Conservation (phyloP, 1,284 basidiomycete species). For the Apiotrichum sp. region DNA sequence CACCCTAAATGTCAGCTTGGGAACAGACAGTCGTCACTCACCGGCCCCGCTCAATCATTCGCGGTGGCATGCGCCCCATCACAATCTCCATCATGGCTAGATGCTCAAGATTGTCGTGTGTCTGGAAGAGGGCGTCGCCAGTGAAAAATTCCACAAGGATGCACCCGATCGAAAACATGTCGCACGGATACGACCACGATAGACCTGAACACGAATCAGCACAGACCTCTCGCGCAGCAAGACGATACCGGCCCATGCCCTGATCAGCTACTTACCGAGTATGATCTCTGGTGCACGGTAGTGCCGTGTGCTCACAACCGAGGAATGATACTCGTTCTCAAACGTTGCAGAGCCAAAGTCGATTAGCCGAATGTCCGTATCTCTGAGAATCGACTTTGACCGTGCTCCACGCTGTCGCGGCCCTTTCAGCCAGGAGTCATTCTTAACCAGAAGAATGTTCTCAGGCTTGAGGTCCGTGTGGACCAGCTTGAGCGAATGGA, state of each 20-base stretch:
- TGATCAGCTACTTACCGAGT: conserved; percentile 58
- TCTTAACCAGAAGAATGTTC: conserved; percentile 91
- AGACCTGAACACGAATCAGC: conserved; percentile 56
- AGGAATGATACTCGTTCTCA: conserved; percentile 96
- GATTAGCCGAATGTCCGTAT: conserved; percentile 91
- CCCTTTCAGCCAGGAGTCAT: conserved; percentile 53
- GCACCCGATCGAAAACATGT: conserved; percentile 97
- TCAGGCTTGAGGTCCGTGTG: conserved; percentile 99
- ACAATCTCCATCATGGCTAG: conserved; percentile 99
- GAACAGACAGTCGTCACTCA: conserved; percentile 17
- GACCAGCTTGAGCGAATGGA: conserved; percentile 84
- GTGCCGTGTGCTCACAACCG: conserved; percentile 94
- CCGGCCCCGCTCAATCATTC: conserved; percentile 55
- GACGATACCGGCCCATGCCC: not conserved
- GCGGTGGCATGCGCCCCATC: conserved; percentile 91
- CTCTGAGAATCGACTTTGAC: conserved; percentile 57
- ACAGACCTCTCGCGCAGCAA: not conserved
- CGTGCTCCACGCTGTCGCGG: conserved; percentile 15
- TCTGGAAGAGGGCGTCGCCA: conserved; percentile 95
- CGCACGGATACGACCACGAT: conserved; percentile 97
- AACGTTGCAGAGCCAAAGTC: conserved; percentile 98
- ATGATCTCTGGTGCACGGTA: conserved; percentile 99
- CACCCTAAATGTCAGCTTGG: conserved; percentile 49
- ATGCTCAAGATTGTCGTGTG: conserved; percentile 97
- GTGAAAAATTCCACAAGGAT: conserved; percentile 99